Evolutionary conservation across 139 green algal species (phyloP).

Genomic region (Haematococcus sp.): DNA sequence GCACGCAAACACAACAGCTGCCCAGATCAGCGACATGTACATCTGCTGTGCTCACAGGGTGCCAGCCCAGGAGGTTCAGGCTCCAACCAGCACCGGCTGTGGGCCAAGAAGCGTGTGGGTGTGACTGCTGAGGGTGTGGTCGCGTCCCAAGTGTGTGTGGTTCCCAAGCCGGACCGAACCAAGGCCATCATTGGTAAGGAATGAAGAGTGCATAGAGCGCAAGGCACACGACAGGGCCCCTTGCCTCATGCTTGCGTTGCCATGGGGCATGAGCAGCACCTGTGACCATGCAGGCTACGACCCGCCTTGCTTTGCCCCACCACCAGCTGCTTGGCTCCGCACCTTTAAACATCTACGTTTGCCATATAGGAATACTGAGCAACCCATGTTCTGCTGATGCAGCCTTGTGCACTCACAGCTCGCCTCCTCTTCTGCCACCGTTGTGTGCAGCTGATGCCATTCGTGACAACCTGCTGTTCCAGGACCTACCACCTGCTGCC

Average conservation of each 20-base stretch:
- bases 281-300: too few species aligned
- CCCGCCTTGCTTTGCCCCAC: too few species aligned
- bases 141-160: slow-evolving; percentile 20
- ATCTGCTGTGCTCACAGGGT: neutral
- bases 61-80: neutral
- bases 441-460: slow-evolving; percentile 55
- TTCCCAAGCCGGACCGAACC: slow-evolving; percentile 23
- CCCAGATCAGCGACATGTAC: too few species aligned
- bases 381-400: too few species aligned
- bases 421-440: neutral
- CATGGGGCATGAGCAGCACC: too few species aligned
- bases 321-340: too few species aligned
- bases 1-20: too few species aligned
- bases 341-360: too few species aligned
- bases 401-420: neutral
- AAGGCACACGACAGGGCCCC: neutral
- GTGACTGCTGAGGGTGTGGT: slow-evolving; percentile 16
- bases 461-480: slow-evolving; percentile 74
- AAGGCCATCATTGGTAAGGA: slow-evolving; percentile 29
- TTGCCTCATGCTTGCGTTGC: too few species aligned
- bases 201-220: neutral
- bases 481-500: slow-evolving; percentile 55
- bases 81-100: slow-evolving; percentile 8
- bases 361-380: too few species aligned
- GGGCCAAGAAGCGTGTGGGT: slow-evolving; percentile 28